phyloP scores from a whole-genome alignment of 225 moss, liverwort and hornwort species.

The Marchantia paleacea region DNA sequence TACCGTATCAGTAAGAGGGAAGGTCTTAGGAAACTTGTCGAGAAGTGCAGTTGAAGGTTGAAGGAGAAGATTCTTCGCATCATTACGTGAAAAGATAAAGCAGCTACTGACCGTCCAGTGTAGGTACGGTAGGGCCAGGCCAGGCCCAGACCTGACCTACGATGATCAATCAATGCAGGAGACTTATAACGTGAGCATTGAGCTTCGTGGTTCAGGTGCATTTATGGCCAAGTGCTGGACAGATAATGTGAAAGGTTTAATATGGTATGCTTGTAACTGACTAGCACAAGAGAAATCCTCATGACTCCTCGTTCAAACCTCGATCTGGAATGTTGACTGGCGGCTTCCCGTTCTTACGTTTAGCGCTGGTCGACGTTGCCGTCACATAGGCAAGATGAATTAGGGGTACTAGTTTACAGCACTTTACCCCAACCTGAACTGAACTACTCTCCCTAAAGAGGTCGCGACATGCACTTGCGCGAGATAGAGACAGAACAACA shows the following conservation, averaged over 20 bases:
- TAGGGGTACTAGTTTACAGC: too few species aligned
- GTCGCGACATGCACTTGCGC: too few species aligned
- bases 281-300: neutral
- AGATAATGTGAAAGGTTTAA: neutral
- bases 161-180: neutral
- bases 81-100: neutral
- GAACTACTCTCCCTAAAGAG: too few species aligned
- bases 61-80: neutral
- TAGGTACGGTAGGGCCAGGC: neutral
- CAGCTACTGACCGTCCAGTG: neutral
- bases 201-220: neutral
- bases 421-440: too few species aligned
- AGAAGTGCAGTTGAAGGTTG: neutral
- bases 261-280: neutral
- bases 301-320: neutral
- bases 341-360: too few species aligned
- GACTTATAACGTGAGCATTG: neutral
- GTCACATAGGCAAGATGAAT: too few species aligned
- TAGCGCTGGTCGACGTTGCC: too few species aligned
- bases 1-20: too few species aligned
- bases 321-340: neutral
- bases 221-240: neutral
- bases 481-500: too few species aligned
- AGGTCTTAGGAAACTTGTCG: too few species aligned
- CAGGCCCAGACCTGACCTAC: neutral